phyloP scores from a whole-genome alignment of 345 rosid species.

The Populus davidiana region DNA sequence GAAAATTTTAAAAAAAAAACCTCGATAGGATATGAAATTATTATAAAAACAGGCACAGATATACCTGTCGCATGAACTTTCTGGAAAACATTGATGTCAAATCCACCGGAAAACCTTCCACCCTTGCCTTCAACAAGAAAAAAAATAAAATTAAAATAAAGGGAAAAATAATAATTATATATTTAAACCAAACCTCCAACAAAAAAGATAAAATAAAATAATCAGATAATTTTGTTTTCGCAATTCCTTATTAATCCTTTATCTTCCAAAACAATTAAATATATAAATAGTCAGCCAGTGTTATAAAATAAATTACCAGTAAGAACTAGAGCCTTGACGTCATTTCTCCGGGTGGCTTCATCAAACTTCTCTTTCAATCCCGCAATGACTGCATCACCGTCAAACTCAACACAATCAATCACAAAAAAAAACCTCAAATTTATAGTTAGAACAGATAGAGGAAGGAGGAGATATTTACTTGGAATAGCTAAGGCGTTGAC shows the following conservation, averaged over 20 bases:
- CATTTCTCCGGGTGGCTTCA: constrained; percentile 66
- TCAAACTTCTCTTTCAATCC: constrained; percentile 72
- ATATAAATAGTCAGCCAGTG: not conserved
- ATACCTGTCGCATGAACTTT: constrained; percentile 73
- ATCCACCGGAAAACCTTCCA: constrained; percentile 90
- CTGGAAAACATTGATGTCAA: constrained; percentile 78
- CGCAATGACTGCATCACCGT: constrained; percentile 44
- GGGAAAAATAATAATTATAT: not conserved
- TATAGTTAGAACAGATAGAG: not conserved
- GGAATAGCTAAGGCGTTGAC: constrained; percentile 81
- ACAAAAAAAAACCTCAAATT: not conserved
- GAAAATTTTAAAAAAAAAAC: not conserved
- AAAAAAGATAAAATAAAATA: no score
- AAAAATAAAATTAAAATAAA: not conserved
- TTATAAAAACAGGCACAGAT: not conserved
- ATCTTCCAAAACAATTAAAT: no score
- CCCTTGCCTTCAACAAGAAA: constrained; percentile 55
- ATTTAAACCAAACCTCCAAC: not conserved
- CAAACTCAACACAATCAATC: not conserved
- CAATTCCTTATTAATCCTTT: no score
- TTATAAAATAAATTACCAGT: constrained; percentile 41
- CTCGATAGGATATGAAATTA: not conserved
- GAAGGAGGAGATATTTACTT: constrained; percentile 33
- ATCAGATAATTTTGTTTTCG: no score
- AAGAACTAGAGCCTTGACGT: constrained; percentile 81